A percentile compares a stretch with the other conserved stretches of the same genome.
phyloP scores from a whole-genome alignment of 106 monocot species.

The Posidonia australis region DNA sequence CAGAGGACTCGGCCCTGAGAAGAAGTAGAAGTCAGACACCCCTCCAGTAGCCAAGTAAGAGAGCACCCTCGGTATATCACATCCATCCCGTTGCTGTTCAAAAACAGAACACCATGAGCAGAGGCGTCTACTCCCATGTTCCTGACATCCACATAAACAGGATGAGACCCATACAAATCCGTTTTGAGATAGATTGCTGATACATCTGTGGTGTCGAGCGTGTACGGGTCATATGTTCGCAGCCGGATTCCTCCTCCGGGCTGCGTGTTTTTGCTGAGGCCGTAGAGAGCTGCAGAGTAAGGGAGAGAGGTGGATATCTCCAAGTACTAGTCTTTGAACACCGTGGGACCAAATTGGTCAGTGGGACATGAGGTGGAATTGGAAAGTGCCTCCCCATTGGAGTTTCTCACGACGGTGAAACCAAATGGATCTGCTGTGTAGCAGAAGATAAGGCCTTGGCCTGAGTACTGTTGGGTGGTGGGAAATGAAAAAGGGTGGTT shows the following conservation, averaged over 20 bases:
- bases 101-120: slow-evolving; percentile 71
- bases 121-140: slow-evolving; percentile 28
- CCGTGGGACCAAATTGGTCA: slow-evolving; percentile 26
- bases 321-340: slow-evolving; percentile 95
- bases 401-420: slow-evolving; percentile 56
- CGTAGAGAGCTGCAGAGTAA: slow-evolving; percentile 47
- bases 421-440: slow-evolving; percentile 66
- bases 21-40: slow-evolving; percentile 92
- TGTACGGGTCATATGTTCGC: slow-evolving; percentile 79
- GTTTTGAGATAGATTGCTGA: slow-evolving; percentile 80
- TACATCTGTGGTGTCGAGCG: slow-evolving; percentile 66
- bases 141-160: slow-evolving; percentile 89
- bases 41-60: slow-evolving; percentile 85
- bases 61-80: slow-evolving; percentile 70
- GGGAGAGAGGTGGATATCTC: slow-evolving; percentile 75
- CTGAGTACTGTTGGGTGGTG: slow-evolving; percentile 44
- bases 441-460: slow-evolving; percentile 57
- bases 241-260: slow-evolving; percentile 63
- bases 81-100: slow-evolving; percentile 99
- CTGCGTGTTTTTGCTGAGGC: slow-evolving; percentile 92
- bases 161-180: slow-evolving; percentile 93
- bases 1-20: slow-evolving; percentile 60
- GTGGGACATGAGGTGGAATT: slow-evolving; percentile 30
- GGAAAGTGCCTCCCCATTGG: slow-evolving; percentile 56
- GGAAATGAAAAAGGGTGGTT: too few relatives aligned